Percentiles rank a stretch among this genome's conserved stretches.
These are phyloP conservation scores for Verticillium longisporum DNA, from an alignment of 2,329 filamentous ascomycete genomes.

Conservation along the genomic window DNA sequence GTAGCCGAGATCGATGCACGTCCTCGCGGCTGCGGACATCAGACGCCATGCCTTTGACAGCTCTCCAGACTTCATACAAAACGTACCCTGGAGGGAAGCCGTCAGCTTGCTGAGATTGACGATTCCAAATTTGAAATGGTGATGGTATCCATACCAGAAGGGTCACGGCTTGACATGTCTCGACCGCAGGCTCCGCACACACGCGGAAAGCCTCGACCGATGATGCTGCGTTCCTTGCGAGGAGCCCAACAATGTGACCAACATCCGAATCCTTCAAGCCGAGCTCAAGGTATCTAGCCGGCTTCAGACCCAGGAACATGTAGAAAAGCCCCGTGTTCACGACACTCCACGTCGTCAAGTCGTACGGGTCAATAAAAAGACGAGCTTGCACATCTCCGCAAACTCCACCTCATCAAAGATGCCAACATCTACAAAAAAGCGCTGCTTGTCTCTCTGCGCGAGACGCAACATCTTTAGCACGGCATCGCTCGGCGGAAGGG, in stretches of 20 bases:
- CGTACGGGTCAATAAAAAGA: slow-evolving; percentile 20
- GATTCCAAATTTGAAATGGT: too few relatives aligned
- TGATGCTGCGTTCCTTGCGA: slow-evolving; percentile 15
- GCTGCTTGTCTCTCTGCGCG: slow-evolving; percentile 15
- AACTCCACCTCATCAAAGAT: slow-evolving; percentile 17
- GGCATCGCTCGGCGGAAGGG: slow-evolving; percentile 17
- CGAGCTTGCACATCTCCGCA: slow-evolving; percentile 16
- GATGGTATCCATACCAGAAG: slow-evolving; percentile 15
- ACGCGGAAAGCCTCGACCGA: slow-evolving; percentile 18
- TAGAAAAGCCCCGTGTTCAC: slow-evolving; percentile 19
- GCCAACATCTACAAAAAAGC: slow-evolving; percentile 18
- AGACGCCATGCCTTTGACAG: slow-evolving; percentile 20
- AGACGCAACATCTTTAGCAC: slow-evolving; percentile 19
- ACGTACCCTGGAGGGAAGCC: slow-evolving; percentile 4
- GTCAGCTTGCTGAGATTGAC: too few relatives aligned
- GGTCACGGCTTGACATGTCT: slow-evolving; percentile 18
- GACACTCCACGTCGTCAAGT: slow-evolving; percentile 18
- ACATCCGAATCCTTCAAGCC: slow-evolving; percentile 1
- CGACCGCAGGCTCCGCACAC: slow-evolving; percentile 18
- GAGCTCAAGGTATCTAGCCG: slow-evolving; percentile 11
- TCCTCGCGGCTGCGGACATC: slow-evolving; percentile 14
- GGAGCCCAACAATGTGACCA: slow-evolving; percentile 4
- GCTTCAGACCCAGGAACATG: slow-evolving; percentile 12
- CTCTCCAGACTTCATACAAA: slow-evolving; percentile 19
- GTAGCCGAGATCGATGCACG: slow-evolving; percentile 18